phyloP scores from a whole-genome alignment of 2,329 filamentous ascomycete genomes.

The Ramularia collo-cygni region DNA sequence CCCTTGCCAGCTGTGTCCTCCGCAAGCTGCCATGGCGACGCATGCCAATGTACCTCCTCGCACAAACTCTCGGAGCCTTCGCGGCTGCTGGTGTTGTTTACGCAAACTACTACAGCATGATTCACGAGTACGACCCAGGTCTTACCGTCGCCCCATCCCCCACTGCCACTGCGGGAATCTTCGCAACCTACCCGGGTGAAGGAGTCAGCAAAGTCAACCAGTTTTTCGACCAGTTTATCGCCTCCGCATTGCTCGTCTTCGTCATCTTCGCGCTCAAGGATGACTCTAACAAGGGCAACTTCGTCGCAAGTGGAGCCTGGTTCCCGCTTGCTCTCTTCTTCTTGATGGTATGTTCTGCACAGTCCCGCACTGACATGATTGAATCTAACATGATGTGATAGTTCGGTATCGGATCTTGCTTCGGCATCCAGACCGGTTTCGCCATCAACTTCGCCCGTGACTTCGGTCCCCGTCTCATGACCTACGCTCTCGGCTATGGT shows the following conservation, averaged over 20 bases:
- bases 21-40: conserved; percentile 63
- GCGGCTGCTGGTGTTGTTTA: conserved; percentile 44
- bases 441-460: conserved; percentile 63
- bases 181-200: conserved; percentile 62
- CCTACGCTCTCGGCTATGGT: conserved; percentile 61
- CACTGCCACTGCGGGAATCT: conserved; percentile 58
- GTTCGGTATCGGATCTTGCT: conserved; percentile 60
- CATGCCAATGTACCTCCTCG: conserved; percentile 58
- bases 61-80: conserved; percentile 63
- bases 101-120: conserved; percentile 49
- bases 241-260: conserved; percentile 60
- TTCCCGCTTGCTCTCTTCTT: conserved; percentile 58
- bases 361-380: too few species aligned
- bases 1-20: conserved; percentile 61
- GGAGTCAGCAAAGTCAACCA: conserved; percentile 44
- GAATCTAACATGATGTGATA: too few species aligned
- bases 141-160: conserved; percentile 54
- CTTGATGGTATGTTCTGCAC: conserved; percentile 44
- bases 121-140: conserved; percentile 50
- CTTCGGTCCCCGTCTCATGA: conserved; percentile 61
- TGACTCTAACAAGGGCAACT: conserved; percentile 35
- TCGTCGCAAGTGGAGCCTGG: conserved; percentile 34
- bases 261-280: conserved; percentile 62
- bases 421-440: conserved; percentile 65
- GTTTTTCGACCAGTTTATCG: conserved; percentile 65